Conservation (phyloP, 129 eudicot genomes). For the Artemisia tridentata region DNA sequence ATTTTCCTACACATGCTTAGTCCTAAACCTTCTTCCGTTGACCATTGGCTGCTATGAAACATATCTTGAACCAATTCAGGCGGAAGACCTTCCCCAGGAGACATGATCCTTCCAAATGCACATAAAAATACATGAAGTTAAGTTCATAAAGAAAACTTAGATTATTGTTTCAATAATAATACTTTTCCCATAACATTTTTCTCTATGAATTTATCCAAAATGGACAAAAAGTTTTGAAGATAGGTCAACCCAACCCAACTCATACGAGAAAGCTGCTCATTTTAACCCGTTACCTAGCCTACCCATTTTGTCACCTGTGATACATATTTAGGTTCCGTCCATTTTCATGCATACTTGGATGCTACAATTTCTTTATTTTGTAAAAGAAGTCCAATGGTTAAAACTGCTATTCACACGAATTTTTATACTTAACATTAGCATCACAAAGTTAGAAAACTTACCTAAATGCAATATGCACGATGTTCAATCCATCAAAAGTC, state of each 20-base stretch:
- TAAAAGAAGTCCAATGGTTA: not conserved
- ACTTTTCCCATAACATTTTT: no score
- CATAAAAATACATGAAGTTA: conserved; percentile 18
- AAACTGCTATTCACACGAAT: not conserved
- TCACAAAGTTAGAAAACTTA: conserved; percentile 20
- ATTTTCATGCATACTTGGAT: not conserved
- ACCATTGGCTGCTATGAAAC: conserved; percentile 72
- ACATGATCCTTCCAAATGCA: conserved; percentile 49
- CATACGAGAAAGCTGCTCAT: no score
- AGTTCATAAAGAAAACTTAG: not conserved
- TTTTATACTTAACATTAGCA: not conserved
- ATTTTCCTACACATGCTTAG: conserved; percentile 74
- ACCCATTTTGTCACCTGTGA: not conserved
- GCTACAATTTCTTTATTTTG: not conserved
- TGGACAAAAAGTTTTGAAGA: no score
- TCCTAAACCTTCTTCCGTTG: conserved; percentile 72
- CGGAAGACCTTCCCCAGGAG: conserved; percentile 88
- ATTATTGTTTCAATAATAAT: not conserved
- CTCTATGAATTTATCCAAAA: no score
- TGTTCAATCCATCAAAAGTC: conserved; percentile 40
- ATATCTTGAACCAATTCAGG: conserved; percentile 82
- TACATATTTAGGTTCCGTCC: not conserved
- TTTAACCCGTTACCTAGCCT: no score
- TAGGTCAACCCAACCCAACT: no score
- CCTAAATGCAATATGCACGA: conserved; percentile 70